A percentile compares a stretch with the other conserved stretches of the same genome.
Conservation (phyloP, 2,329 filamentous ascomycete genomes). For the Podosphaera fusca region DNA sequence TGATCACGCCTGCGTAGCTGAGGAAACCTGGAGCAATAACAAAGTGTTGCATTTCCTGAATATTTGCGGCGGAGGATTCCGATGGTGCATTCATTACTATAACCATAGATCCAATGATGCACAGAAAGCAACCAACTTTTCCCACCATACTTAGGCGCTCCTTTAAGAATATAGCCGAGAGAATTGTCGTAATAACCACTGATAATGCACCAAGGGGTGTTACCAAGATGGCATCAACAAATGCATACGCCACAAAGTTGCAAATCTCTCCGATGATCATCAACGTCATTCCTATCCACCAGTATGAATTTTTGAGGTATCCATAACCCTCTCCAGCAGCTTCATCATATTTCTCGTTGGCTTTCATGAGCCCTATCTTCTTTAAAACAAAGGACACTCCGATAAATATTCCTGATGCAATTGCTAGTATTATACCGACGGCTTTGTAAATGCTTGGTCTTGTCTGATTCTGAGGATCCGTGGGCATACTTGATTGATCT, state of each 20-base stretch:
- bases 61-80: slow-evolving; percentile 63
- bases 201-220: slow-evolving; percentile 78
- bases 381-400: slow-evolving; percentile 89
- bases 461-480: slow-evolving; percentile 6
- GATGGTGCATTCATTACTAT: slow-evolving; percentile 85
- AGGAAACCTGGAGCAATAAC: slow-evolving; percentile 75
- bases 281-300: slow-evolving; percentile 88
- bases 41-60: slow-evolving; percentile 78
- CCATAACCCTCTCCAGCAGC: slow-evolving; percentile 90
- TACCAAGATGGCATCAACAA: slow-evolving; percentile 87
- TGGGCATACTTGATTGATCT: slow-evolving; percentile 17
- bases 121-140: slow-evolving; percentile 87
- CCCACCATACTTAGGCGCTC: slow-evolving; percentile 88
- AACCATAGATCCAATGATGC: slow-evolving; percentile 76
- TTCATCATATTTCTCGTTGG: slow-evolving; percentile 91
- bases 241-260: slow-evolving; percentile 94
- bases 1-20: slow-evolving; percentile 59
- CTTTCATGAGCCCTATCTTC: slow-evolving; percentile 73
- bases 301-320: slow-evolving; percentile 83
- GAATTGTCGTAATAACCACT: slow-evolving; percentile 74
- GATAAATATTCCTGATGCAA: slow-evolving; percentile 79
- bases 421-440: slow-evolving; percentile 64
- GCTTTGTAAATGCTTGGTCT: slow-evolving; percentile 41
- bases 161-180: slow-evolving; percentile 88
- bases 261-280: slow-evolving; percentile 95